phyloP scores from a whole-genome alignment of 2,329 filamentous ascomycete genomes.

The Colletotrichum sp. region DNA sequence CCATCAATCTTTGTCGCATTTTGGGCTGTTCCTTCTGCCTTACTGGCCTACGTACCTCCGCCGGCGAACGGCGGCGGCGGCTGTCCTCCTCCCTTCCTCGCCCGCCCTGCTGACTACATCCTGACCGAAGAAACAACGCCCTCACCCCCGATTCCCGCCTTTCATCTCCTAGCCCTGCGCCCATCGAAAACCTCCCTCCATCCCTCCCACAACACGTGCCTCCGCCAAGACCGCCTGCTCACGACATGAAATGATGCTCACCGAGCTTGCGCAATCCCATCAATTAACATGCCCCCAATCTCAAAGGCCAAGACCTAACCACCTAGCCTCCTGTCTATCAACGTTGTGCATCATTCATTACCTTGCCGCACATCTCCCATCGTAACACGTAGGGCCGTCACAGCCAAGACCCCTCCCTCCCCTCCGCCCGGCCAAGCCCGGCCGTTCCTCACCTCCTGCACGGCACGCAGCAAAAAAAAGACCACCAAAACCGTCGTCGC shows the following conservation, averaged over 20 bases:
- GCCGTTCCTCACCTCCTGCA: background rate
- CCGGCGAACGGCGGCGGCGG: background rate
- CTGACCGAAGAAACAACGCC: background rate
- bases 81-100: background rate
- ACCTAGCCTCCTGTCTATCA: background rate
- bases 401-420: background rate
- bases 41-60: background rate
- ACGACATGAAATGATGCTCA: background rate
- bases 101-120: background rate
- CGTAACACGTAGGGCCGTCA: background rate
- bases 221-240: background rate
- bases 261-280: background rate
- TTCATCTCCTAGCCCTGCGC: background rate
- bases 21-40: background rate
- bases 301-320: background rate
- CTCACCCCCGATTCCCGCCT: background rate
- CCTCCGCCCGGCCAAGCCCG: background rate
- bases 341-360: background rate
- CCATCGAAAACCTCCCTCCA: background rate
- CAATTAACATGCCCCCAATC: background rate
- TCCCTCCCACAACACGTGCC: background rate
- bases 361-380: background rate
- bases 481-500: background rate
- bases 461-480: background rate
- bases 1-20: constrained; percentile 1